Conservation (phyloP, 495 filamentous ascomycete species). For the Penicillium ucsense region DNA sequence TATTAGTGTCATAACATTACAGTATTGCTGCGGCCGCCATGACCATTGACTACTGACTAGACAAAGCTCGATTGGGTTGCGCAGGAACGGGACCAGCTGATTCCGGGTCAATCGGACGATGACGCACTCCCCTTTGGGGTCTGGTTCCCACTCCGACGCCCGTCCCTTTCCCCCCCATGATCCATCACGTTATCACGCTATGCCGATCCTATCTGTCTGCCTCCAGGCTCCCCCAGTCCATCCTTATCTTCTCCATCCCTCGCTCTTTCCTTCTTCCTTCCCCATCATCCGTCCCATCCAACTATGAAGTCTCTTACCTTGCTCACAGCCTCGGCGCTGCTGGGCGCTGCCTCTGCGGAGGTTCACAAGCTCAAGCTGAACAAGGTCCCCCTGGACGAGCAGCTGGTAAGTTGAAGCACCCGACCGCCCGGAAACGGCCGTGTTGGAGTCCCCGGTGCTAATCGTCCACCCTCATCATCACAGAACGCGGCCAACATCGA, state of each 20-base stretch:
- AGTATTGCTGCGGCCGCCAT: too few species aligned
- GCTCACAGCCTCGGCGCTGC: conserved; percentile 69
- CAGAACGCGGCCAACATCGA: conserved; percentile 72
- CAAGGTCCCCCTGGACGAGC: conserved; percentile 87
- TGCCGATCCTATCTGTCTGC: conserved; percentile 9
- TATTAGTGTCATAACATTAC: too few species aligned
- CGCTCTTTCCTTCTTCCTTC: conserved; percentile 7
- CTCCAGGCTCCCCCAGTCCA: conserved; percentile 13
- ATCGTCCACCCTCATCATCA: conserved; percentile 3
- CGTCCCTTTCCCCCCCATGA: too few species aligned
- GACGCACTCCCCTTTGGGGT: conserved; percentile 9
- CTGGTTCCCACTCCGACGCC: too few species aligned
- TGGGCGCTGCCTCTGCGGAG: conserved; percentile 72
- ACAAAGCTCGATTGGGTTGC: too few species aligned
- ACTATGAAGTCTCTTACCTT: conserved; percentile 75
- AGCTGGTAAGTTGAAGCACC: conserved; percentile 55
- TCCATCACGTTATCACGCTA: conserved; percentile 10
- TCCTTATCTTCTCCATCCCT: conserved; percentile 6
- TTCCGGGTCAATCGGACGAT: conserved; percentile 5
- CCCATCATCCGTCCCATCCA: conserved; percentile 9
- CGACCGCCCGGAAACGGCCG: background rate
- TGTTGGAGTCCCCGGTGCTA: conserved; percentile 4
- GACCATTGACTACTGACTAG: too few species aligned
- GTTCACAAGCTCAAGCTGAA: conserved; percentile 93
- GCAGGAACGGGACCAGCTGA: conserved; percentile 6